Evolutionary conservation across 805 yeast species (phyloP).

Genomic region (Wickerhamiella sergipiensis): DNA sequence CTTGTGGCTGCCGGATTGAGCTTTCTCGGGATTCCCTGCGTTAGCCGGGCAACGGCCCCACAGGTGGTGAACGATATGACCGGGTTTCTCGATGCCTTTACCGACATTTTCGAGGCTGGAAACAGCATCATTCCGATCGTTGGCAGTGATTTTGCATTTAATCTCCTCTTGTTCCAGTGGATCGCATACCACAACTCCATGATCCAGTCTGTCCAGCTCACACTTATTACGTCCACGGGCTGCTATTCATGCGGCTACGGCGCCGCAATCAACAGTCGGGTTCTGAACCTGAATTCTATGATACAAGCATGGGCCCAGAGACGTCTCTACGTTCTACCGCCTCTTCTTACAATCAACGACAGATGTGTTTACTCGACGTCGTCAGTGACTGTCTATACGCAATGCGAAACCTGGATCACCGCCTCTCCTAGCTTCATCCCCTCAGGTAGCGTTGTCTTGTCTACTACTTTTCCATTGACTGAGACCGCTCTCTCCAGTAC

Average conservation of each 20-base stretch:
- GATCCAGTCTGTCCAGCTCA: neutral
- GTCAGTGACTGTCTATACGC: neutral
- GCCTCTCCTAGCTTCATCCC: too few relatives aligned
- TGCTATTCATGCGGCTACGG: neutral
- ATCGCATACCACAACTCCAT: neutral
- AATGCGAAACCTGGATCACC: neutral
- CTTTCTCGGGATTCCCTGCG: neutral
- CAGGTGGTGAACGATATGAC: neutral
- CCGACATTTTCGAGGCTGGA: neutral
- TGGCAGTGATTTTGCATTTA: neutral
- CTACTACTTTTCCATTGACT: too few relatives aligned
- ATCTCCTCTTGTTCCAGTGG: too few relatives aligned
- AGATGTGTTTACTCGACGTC: neutral
- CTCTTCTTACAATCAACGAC: neutral
- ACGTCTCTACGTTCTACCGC: neutral
- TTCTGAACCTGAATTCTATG: neutral
- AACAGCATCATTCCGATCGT: neutral
- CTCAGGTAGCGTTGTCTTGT: too few relatives aligned
- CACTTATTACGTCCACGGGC: neutral
- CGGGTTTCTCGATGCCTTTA: neutral
- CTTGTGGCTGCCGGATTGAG: neutral
- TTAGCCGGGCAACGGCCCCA: neutral
- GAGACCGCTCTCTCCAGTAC: too few relatives aligned
- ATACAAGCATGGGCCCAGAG: neutral
- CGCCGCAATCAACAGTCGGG: neutral